Evolutionary conservation across 2,329 filamentous ascomycete genomes (phyloP).

Genomic region (Fusarium graminum): DNA sequence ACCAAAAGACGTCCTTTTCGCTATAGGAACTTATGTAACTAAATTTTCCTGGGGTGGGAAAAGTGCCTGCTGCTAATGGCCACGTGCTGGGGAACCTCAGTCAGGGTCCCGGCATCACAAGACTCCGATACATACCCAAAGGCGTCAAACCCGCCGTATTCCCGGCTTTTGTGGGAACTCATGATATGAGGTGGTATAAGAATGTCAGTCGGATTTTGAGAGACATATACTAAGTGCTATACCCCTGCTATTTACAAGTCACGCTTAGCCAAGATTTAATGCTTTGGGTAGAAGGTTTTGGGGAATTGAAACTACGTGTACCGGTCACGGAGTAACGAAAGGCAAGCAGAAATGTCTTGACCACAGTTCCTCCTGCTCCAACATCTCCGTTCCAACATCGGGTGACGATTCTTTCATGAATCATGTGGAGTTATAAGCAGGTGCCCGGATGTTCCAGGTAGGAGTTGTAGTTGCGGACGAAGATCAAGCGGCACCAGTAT

Average conservation of each 20-base stretch:
- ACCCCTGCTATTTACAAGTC: background rate
- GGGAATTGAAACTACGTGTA: background rate
- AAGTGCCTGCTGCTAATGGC: conserved; percentile 7
- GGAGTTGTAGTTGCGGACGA: background rate
- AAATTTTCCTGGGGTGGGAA: background rate
- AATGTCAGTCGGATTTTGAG: conserved; percentile 1
- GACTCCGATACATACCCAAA: background rate
- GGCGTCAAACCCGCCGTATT: background rate
- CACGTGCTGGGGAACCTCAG: conserved; percentile 7
- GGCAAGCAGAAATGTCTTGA: background rate
- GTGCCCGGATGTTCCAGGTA: background rate
- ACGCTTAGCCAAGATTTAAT: background rate
- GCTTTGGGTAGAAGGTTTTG: background rate
- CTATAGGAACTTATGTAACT: background rate
- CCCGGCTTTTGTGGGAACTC: conserved; percentile 1
- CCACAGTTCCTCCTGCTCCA: background rate
- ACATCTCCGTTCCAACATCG: background rate
- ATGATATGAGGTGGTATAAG: conserved; percentile 4
- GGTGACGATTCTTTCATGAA: background rate
- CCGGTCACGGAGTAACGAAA: background rate
- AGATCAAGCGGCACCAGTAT: background rate
- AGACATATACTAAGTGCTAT: background rate
- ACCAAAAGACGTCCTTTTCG: background rate
- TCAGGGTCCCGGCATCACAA: conserved; percentile 1
- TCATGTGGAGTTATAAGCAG: conserved; percentile 20